Evolutionary conservation across 2,329 filamentous ascomycete genomes (phyloP).

Genomic region (Cyphellophora europaea): DNA sequence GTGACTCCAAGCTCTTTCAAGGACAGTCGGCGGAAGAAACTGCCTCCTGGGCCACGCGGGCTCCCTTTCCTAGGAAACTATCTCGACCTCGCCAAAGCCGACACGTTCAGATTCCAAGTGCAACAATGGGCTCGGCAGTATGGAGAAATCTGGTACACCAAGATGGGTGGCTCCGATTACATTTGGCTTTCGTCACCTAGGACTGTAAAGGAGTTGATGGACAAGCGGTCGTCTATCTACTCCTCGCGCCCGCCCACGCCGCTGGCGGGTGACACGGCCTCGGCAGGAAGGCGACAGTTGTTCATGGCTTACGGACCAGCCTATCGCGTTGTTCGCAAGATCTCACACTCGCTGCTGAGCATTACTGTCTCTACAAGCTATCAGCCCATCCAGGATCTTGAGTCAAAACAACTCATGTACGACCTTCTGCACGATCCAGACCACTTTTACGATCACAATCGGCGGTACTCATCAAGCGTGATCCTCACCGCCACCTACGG

Average conservation of each 20-base stretch:
- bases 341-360: slow-evolving; percentile 36
- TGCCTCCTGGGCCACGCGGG: slow-evolving; percentile 13
- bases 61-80: slow-evolving; percentile 13
- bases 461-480: slow-evolving; percentile 40
- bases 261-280: slow-evolving; percentile 21
- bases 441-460: slow-evolving; percentile 36
- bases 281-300: slow-evolving; percentile 32
- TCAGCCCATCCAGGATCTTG: slow-evolving; percentile 40
- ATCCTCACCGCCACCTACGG: slow-evolving; percentile 44
- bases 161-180: slow-evolving; percentile 23
- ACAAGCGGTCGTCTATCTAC: slow-evolving; percentile 28
- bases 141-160: slow-evolving; percentile 24
- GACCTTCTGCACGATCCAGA: slow-evolving; percentile 30
- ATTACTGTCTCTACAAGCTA: slow-evolving; percentile 35
- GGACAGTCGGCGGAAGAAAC: slow-evolving; percentile 10
- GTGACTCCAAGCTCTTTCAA: slow-evolving; percentile 18
- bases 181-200: slow-evolving; percentile 39
- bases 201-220: slow-evolving; percentile 44
- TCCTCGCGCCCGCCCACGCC: slow-evolving; percentile 26
- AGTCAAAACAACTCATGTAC: slow-evolving; percentile 35
- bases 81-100: slow-evolving; percentile 18
- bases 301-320: slow-evolving; percentile 41
- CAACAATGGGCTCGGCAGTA: slow-evolving; percentile 25
- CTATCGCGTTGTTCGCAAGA: slow-evolving; percentile 35
- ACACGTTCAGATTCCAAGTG: slow-evolving; percentile 20